These are phyloP conservation scores for Hibiscus trionum DNA, from an alignment of 345 rosid genomes.

Conservation along the genomic window DNA sequence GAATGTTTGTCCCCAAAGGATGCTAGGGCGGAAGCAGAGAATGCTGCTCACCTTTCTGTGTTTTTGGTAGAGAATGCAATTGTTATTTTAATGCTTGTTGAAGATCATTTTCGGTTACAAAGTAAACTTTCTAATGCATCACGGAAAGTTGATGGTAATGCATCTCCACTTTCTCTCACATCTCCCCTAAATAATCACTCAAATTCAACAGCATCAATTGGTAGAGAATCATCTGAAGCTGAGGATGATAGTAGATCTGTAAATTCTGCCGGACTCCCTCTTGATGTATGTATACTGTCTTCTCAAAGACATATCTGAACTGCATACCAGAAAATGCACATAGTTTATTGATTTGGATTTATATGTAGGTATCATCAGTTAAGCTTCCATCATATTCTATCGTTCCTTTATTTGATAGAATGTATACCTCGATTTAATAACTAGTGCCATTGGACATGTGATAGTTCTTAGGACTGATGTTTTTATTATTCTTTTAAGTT, in stretches of 20 bases:
- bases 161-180: slow-evolving; percentile 70
- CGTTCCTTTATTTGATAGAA: neutral
- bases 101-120: slow-evolving; percentile 94
- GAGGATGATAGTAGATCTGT: slow-evolving; percentile 49
- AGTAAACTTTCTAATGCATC: slow-evolving; percentile 72
- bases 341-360: neutral
- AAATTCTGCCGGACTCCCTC: slow-evolving; percentile 60
- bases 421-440: neutral
- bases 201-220: slow-evolving; percentile 27
- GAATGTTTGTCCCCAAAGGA: slow-evolving; percentile 80
- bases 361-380: neutral
- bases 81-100: slow-evolving; percentile 95
- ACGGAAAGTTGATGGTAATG: slow-evolving; percentile 42
- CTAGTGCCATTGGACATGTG: neutral
- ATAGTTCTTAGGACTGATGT: neutral
- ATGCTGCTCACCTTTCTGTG: slow-evolving; percentile 97
- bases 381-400: neutral
- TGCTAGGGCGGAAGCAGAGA: slow-evolving; percentile 79
- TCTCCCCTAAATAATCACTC: slow-evolving; percentile 43
- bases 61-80: slow-evolving; percentile 97
- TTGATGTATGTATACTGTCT: slow-evolving; percentile 64
- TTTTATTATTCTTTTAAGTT: neutral
- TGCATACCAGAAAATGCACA: neutral
- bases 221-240: slow-evolving; percentile 51
- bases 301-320: slow-evolving; percentile 2